These are phyloP conservation scores for Aspergillus proliferans DNA, from an alignment of 2,329 filamentous ascomycete genomes.

Conservation along the genomic window DNA sequence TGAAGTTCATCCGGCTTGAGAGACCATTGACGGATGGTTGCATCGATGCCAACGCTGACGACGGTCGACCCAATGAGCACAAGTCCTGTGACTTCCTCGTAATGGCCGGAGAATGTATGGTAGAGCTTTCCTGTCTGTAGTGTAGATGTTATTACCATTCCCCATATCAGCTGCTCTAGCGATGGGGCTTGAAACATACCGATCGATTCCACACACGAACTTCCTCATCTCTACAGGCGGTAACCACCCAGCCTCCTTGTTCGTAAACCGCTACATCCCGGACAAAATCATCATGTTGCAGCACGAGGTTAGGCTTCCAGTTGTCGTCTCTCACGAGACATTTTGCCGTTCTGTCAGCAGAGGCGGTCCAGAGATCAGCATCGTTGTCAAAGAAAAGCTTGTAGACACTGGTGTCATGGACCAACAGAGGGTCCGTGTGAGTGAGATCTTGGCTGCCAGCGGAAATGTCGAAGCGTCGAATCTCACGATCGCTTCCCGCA, in stretches of 20 bases:
- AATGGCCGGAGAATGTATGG: slow-evolving; percentile 75
- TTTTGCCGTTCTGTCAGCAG: slow-evolving; percentile 81
- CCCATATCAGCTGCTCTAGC: not conserved
- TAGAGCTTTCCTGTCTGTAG: slow-evolving; percentile 61
- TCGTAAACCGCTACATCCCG: slow-evolving; percentile 66
- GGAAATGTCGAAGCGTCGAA: slow-evolving; percentile 56
- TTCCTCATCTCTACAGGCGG: slow-evolving; percentile 85
- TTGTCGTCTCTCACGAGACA: slow-evolving; percentile 63
- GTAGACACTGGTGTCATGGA: slow-evolving; percentile 89
- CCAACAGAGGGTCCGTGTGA: slow-evolving; percentile 60
- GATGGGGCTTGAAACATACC: slow-evolving; percentile 24
- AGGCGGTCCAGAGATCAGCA: slow-evolving; percentile 84
- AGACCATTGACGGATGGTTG: slow-evolving; percentile 79
- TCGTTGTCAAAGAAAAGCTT: slow-evolving; percentile 66
- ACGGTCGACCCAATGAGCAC: slow-evolving; percentile 55
- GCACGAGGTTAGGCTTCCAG: slow-evolving; percentile 65
- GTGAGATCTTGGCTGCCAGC: slow-evolving; percentile 36
- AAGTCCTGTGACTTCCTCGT: slow-evolving; percentile 83
- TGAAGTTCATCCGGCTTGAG: slow-evolving; percentile 58
- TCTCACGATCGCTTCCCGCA: slow-evolving; percentile 72
- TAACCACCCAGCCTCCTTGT: slow-evolving; percentile 71
- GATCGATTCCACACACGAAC: slow-evolving; percentile 79
- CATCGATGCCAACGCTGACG: slow-evolving; percentile 83
- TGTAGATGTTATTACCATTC: slow-evolving; percentile 21
- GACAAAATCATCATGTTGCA: slow-evolving; percentile 84